Evolutionary conservation across 768 basidiomycete species (phyloP).

Genomic region (Leccinum aurantiacum): DNA sequence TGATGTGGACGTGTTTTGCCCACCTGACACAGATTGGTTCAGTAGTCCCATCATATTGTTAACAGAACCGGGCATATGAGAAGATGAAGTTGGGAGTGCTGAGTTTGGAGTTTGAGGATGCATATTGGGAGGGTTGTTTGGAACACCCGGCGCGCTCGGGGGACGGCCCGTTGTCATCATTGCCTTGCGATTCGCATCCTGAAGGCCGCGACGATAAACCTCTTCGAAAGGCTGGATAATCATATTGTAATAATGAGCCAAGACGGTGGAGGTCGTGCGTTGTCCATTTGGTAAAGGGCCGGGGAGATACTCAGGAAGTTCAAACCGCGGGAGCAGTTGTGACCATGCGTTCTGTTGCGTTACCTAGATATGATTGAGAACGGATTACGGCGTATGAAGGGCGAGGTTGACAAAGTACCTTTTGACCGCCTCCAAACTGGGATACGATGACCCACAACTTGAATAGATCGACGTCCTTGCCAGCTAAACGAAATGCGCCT

Average conservation of each 20-base stretch:
- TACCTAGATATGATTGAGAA: conserved; percentile 37
- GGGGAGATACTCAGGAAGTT: conserved; percentile 58
- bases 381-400: conserved; percentile 17
- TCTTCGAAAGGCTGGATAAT: conserved; percentile 76
- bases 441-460: conserved; percentile 65
- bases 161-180: conserved; percentile 43
- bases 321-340: conserved; percentile 52
- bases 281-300: conserved; percentile 46
- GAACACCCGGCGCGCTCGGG: conserved; percentile 12
- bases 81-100: conserved; percentile 12
- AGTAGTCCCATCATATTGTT: conserved; percentile 26
- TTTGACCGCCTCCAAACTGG: conserved; percentile 58
- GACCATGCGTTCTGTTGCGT: conserved; percentile 56
- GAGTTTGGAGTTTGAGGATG: conserved; percentile 16
- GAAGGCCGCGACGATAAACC: conserved; percentile 58
- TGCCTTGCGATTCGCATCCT: conserved; percentile 58
- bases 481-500: conserved; percentile 67
- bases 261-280: conserved; percentile 46
- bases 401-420: conserved; percentile 43
- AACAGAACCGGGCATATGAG: conserved; percentile 22
- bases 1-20: conserved; percentile 18
- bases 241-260: conserved; percentile 59
- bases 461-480: conserved; percentile 76
- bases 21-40: conserved; percentile 27
- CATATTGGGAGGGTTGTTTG: conserved; percentile 21